A percentile compares a stretch with the other conserved stretches of the same genome.
phyloP scores from a whole-genome alignment of 192 early-diverging fungal genomes.

The Entophlyctis luteolus region DNA sequence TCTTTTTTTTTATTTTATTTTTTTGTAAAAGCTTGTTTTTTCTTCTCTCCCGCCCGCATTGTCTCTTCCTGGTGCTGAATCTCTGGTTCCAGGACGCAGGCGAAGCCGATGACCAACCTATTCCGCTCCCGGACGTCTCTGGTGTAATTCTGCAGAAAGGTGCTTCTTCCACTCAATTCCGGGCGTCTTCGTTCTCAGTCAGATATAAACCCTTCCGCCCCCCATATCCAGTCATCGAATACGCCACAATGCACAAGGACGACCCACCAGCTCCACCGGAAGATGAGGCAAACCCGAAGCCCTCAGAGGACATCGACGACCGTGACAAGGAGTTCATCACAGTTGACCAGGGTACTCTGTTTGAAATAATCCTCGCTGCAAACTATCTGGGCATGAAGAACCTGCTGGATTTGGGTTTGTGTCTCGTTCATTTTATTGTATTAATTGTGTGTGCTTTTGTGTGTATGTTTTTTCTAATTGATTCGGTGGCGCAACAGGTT shows the following conservation, averaged over 20 bases:
- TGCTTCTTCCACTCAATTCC: conserved; percentile 6
- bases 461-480: not conserved
- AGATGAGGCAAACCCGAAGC: conserved; percentile 60
- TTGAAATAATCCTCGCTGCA: conserved; percentile 79
- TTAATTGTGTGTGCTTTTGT: not conserved
- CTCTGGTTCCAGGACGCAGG: conserved; percentile 30
- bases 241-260: conserved; percentile 81
- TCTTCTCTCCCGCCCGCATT: not conserved
- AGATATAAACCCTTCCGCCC: not conserved
- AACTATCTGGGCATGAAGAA: conserved; percentile 65
- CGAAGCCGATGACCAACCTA: conserved; percentile 46
- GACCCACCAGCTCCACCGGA: conserved; percentile 53
- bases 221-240: conserved; percentile 66
- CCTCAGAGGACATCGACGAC: conserved; percentile 76
- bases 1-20: no score
- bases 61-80: conserved; percentile 80
- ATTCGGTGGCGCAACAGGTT: no score
- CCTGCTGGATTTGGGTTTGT: conserved; percentile 53
- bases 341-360: conserved; percentile 90
- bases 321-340: conserved; percentile 88
- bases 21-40: no score
- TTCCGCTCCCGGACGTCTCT: conserved; percentile 88
- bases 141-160: conserved; percentile 78
- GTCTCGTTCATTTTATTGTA: no score
- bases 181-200: not conserved